phyloP scores from a whole-genome alignment of 208 protist species.

The Strigomonas culicis region DNA sequence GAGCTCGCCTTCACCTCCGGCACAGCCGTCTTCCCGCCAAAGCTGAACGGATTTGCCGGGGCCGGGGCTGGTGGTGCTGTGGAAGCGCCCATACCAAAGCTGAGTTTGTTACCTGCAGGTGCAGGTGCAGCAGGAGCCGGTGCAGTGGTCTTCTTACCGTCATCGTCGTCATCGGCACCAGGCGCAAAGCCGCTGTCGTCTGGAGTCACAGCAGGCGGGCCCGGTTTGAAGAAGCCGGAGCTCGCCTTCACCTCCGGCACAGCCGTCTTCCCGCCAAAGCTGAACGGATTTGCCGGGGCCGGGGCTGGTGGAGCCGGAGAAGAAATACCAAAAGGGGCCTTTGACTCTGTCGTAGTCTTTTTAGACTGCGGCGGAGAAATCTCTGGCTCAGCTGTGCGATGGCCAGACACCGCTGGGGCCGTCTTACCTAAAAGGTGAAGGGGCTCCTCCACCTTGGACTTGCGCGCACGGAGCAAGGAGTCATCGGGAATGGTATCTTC shows the following conservation, averaged over 20 bases:
- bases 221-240: conserved; percentile 18
- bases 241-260: neutral
- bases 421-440: too few relatives aligned
- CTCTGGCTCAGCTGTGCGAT: too few relatives aligned
- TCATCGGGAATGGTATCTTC: too few relatives aligned
- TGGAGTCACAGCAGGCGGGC: conserved; percentile 20
- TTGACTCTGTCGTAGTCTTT: too few relatives aligned
- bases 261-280: neutral
- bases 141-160: conserved; percentile 13
- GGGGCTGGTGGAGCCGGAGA: neutral
- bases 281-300: conserved; percentile 12
- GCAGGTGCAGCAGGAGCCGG: neutral
- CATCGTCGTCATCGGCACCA: conserved; percentile 35
- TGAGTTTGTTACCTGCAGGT: neutral
- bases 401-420: too few relatives aligned
- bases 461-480: too few relatives aligned
- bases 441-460: too few relatives aligned
- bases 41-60: conserved; percentile 10
- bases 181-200: conserved; percentile 59
- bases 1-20: neutral
- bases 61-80: neutral
- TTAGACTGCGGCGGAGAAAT: too few relatives aligned
- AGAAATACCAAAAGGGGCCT: too few relatives aligned
- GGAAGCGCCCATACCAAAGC: neutral
- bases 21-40: neutral